A percentile compares a stretch with the other conserved stretches of the same genome.
Conservation (phyloP, 352 stramenopile genomes). For the Phytophthora brassicae region DNA sequence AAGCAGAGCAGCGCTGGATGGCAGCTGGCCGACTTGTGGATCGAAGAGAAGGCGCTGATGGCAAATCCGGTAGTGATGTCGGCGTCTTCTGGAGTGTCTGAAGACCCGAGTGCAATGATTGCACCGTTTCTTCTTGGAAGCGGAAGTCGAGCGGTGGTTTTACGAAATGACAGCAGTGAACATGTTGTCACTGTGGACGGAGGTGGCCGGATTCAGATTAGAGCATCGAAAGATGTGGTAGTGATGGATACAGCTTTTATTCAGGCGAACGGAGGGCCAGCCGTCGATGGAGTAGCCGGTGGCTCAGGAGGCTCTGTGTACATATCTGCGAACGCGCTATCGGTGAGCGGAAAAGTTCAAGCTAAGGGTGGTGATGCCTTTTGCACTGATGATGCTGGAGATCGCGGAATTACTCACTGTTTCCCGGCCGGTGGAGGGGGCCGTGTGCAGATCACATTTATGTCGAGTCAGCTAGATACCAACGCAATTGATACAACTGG, state of each 20-base stretch:
- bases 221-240: slow-evolving; percentile 66
- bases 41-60: slow-evolving; percentile 32
- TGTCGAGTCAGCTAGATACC: slow-evolving; percentile 65
- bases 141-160: slow-evolving; percentile 30
- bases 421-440: slow-evolving; percentile 65
- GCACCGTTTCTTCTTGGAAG: slow-evolving; percentile 54
- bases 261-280: slow-evolving; percentile 49
- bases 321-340: slow-evolving; percentile 50
- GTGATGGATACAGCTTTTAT: slow-evolving; percentile 57
- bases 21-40: slow-evolving; percentile 57
- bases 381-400: slow-evolving; percentile 33
- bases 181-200: slow-evolving; percentile 30
- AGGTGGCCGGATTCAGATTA: slow-evolving; percentile 65
- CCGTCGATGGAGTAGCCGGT: slow-evolving; percentile 39
- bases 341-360: slow-evolving; percentile 43
- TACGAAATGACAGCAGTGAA: slow-evolving; percentile 5
- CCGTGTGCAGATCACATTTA: slow-evolving; percentile 66
- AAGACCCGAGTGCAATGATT: slow-evolving; percentile 30
- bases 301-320: slow-evolving; percentile 62
- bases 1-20: slow-evolving; percentile 49
- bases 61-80: slow-evolving; percentile 19
- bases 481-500: slow-evolving; percentile 57
- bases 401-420: slow-evolving; percentile 38
- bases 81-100: slow-evolving; percentile 2
- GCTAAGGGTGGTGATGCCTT: slow-evolving; percentile 55